These are phyloP conservation scores for Flaveria robusta DNA, from an alignment of 129 eudicot species.

Conservation along the genomic window DNA sequence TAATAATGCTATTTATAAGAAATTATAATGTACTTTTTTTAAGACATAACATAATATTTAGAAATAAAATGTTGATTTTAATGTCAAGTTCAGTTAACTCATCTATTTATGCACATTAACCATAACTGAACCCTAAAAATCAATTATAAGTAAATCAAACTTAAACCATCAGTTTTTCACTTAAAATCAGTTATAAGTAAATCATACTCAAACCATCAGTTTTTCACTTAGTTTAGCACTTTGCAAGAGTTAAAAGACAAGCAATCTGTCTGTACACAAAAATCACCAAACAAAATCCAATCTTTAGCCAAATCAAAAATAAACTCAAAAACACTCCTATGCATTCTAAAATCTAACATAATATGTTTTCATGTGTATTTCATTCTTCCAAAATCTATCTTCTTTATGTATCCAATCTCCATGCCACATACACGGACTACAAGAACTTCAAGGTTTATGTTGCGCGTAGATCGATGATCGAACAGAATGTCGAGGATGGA, in stretches of 20 bases:
- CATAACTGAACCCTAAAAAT: too few species aligned
- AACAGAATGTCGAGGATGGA: constrained; percentile 54
- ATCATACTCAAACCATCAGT: too few species aligned
- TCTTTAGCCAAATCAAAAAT: constrained; percentile 21
- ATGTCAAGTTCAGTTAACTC: too few species aligned
- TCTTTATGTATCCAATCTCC: not conserved
- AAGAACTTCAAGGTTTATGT: constrained; percentile 57
- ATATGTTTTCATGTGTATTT: constrained; percentile 18
- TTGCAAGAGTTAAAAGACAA: not conserved
- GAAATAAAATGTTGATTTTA: too few species aligned
- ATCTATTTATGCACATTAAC: too few species aligned
- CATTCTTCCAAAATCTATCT: constrained; percentile 5
- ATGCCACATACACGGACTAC: constrained; percentile 9
- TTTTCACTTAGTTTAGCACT: too few species aligned
- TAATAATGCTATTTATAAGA: too few species aligned
- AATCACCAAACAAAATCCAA: constrained; percentile 5
- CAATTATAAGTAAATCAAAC: too few species aligned
- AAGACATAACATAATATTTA: too few species aligned
- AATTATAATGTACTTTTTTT: too few species aligned
- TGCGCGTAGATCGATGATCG: constrained; percentile 70
- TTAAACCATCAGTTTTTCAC: too few species aligned
- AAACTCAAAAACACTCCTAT: constrained; percentile 9
- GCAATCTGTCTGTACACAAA: constrained; percentile 21
- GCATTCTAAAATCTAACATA: not conserved
- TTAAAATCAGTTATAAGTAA: too few species aligned